Conservation (phyloP, 2,329 filamentous ascomycete species). For the Annulohypoxylon truncatum region DNA sequence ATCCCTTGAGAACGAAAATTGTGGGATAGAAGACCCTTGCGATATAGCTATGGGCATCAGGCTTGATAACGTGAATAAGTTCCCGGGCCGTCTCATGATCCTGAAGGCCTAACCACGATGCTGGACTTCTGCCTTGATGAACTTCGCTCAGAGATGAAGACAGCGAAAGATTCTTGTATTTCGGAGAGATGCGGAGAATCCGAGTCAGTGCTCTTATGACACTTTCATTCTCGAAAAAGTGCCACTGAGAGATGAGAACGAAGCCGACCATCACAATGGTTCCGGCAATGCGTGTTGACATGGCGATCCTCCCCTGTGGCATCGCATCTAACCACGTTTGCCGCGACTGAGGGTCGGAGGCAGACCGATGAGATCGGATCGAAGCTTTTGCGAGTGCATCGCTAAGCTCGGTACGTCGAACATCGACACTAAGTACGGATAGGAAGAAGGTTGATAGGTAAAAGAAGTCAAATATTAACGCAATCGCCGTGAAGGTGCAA, state of each 20-base stretch:
- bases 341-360: conserved; percentile 46
- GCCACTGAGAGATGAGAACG: conserved; percentile 79
- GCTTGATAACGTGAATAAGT: conserved; percentile 80
- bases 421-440: conserved; percentile 82
- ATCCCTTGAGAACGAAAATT: conserved; percentile 76
- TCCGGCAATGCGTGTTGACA: conserved; percentile 80
- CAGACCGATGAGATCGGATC: conserved; percentile 51
- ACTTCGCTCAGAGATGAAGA: conserved; percentile 67
- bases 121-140: conserved; percentile 80
- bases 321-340: conserved; percentile 71
- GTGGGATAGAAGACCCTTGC: conserved; percentile 80
- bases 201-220: conserved; percentile 53
- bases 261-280: conserved; percentile 79
- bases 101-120: conserved; percentile 80
- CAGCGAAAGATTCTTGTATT: conserved; percentile 46
- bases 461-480: conserved; percentile 80
- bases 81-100: conserved; percentile 83
- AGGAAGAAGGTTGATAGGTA: conserved; percentile 85
- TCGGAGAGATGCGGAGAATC: conserved; percentile 49
- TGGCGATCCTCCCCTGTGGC: conserved; percentile 71
- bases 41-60: conserved; percentile 75
- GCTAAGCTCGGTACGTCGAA: conserved; percentile 78
- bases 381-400: conserved; percentile 74
- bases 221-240: conserved; percentile 75
- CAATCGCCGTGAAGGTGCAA: conserved; percentile 80